phyloP scores from a whole-genome alignment of 176 grass and related monocot genomes.

The Carex littledalei region DNA sequence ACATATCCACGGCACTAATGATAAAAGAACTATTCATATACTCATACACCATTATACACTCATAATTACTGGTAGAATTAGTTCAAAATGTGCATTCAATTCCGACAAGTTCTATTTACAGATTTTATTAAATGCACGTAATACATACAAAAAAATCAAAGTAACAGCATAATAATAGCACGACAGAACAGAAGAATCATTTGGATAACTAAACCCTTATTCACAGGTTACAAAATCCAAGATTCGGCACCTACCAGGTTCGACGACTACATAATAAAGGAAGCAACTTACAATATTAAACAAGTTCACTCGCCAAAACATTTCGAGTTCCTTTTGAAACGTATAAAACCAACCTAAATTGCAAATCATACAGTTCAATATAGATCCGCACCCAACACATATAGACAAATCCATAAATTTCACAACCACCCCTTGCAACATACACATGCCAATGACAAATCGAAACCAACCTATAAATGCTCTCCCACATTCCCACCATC shows the following conservation, averaged over 20 bases:
- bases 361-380: conserved; percentile 12
- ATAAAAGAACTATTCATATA: background rate
- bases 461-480: background rate
- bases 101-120: background rate
- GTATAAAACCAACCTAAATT: conserved; percentile 20
- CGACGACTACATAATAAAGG: background rate
- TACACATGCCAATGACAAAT: background rate
- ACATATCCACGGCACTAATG: background rate
- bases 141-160: background rate
- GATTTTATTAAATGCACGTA: background rate
- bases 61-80: background rate
- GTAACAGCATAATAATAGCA: background rate
- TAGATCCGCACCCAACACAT: conserved; percentile 10
- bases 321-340: conserved; percentile 1
- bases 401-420: conserved; percentile 15
- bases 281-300: conserved; percentile 12
- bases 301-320: background rate
- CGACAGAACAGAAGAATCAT: background rate
- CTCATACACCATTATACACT: background rate
- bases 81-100: background rate
- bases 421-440: background rate
- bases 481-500: conserved; percentile 29
- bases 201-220: conserved; percentile 7
- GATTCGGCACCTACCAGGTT: background rate
- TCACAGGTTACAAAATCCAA: conserved; percentile 16